Evolutionary conservation across 2,329 filamentous ascomycete genomes (phyloP), one percentile per base, ranked within the genome.

Genomic region (Ascochyta viciae-villosae): DNA sequence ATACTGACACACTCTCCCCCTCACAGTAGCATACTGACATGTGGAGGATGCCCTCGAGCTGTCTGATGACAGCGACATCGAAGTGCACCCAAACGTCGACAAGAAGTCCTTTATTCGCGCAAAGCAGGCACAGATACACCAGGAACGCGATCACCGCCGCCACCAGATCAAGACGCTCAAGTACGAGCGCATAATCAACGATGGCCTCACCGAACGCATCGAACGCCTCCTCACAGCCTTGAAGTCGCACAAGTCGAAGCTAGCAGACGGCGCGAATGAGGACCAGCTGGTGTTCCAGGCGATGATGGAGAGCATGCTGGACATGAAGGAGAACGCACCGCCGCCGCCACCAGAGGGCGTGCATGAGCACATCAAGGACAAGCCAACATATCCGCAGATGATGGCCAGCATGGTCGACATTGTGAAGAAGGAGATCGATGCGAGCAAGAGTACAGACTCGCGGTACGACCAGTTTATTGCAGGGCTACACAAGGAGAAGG

Each of bases 1-100:
- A 19, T 19, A 24, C 9, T 31, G 10, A 27, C 31, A 29, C 45
- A 23, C 13, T 26, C 15, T 5, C 24, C 6, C n/a, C 5, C n/a
- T 15, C 24, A 35, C 45, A 29, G 19, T 42, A 39, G 37, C 56
- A 53, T 40, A 62, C 59, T 65, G 31, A 58, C 46, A 31, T 16
- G 29, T 31, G 26, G 58, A 91, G 88, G 90, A 98, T 75, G 89
- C 90, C 57, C 86, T 99, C 73, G 95, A 99, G 87, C 88, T 99
- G 74, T 96, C 92, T 72, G 95, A 99, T 78, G 95, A 99, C 79
- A 97, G 92, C 47, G 95, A 99, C 72, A 89, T 99, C 69, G 95
- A 99, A 80, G 95, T 98, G 47, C 95, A 99, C 78, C 95, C 95
- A 58, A 99, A 99, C 75, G 95, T 99, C 75, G 95, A 99, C 81